Percentiles rank a stretch among this genome's conserved stretches.
Evolutionary conservation across 148 eudicot genomes (phyloP).

Genomic region (Vaccinium macrocarpon): DNA sequence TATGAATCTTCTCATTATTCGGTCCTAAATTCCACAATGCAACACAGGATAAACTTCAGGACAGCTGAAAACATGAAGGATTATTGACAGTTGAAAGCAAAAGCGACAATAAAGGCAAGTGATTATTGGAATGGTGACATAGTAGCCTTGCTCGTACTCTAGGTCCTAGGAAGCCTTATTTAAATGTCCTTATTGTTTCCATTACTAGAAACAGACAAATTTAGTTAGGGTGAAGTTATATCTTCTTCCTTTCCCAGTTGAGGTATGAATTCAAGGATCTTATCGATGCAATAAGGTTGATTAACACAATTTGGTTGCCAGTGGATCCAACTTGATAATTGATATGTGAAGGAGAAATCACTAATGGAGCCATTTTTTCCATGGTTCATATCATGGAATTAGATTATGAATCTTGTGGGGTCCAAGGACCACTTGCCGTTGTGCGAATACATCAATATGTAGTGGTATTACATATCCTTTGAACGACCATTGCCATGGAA

Average conservation of each 20-base stretch:
- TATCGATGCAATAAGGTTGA: background rate
- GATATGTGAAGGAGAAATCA: background rate
- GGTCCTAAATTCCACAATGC: background rate
- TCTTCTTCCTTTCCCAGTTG: background rate
- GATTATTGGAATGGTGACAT: constrained; percentile 12
- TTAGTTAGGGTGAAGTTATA: background rate
- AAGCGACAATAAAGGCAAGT: background rate
- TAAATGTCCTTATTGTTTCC: background rate
- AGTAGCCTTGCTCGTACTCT: background rate
- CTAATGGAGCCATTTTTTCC: background rate
- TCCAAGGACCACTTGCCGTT: background rate
- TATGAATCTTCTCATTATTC: background rate
- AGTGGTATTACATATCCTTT: background rate
- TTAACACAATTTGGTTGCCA: background rate
- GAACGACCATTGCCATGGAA: background rate
- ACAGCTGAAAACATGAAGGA: background rate
- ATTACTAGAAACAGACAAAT: background rate
- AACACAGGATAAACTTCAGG: background rate
- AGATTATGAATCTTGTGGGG: background rate
- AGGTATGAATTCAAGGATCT: background rate
- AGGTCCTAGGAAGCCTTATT: background rate
- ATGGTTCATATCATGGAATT: background rate
- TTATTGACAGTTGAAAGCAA: background rate
- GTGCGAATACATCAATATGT: background rate
- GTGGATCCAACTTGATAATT: background rate